A percentile compares a stretch with the other conserved stretches of the same genome.
phyloP scores from a whole-genome alignment of 306 rosid genomes.

The Spatholobus suberectus region DNA sequence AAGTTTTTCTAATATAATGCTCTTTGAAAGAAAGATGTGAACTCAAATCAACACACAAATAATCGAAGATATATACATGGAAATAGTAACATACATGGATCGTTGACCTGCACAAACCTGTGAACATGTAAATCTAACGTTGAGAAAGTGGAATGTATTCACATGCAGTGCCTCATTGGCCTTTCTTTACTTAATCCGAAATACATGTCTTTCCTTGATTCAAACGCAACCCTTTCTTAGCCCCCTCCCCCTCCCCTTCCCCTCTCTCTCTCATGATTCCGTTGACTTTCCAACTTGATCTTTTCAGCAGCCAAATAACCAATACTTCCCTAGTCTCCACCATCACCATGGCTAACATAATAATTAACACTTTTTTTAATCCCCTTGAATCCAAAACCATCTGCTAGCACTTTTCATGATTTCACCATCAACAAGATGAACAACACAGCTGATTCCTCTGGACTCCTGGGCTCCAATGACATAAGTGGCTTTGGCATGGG shows the following conservation, averaged over 20 bases:
- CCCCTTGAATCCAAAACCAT: conserved; percentile 25
- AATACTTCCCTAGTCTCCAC: conserved; percentile 29
- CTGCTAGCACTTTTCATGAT: background rate
- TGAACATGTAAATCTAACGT: conserved; percentile 46
- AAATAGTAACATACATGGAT: conserved; percentile 12
- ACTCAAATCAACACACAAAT: conserved; percentile 28
- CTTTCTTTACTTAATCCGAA: conserved; percentile 46
- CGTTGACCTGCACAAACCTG: conserved; percentile 58
- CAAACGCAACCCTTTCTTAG: conserved; percentile 42
- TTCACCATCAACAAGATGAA: conserved; percentile 48
- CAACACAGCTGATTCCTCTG: conserved; percentile 52
- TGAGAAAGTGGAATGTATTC: conserved; percentile 45
- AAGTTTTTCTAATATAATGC: conserved; percentile 27
- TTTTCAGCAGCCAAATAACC: conserved; percentile 40
- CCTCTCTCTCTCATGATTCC: conserved; percentile 30
- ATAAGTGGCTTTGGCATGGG: conserved; percentile 85
- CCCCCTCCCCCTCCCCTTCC: background rate
- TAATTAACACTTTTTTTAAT: conserved; percentile 12
- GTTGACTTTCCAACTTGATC: conserved; percentile 61
- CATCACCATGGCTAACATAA: conserved; percentile 51
- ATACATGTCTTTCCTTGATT: conserved; percentile 50
- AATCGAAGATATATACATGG: background rate
- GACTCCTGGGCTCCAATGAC: conserved; percentile 61
- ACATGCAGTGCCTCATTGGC: conserved; percentile 52
- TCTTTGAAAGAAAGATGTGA: conserved; percentile 35